phyloP scores from a whole-genome alignment of 768 basidiomycete species.

The Cystobasidium ongulense region DNA sequence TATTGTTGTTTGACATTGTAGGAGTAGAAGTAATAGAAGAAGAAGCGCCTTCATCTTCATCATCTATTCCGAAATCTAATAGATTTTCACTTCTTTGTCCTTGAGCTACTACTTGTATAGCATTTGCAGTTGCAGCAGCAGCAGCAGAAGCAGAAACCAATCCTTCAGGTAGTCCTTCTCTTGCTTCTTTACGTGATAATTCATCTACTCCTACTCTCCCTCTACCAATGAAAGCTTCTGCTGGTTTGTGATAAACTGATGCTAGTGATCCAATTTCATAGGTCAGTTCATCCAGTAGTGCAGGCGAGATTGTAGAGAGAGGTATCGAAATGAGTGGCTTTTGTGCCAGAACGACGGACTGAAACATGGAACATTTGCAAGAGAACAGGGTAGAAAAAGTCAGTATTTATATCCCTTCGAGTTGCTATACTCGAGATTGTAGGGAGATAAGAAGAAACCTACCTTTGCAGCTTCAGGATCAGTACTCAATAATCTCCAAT shows the following conservation, averaged over 20 bases:
- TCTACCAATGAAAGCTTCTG: slow-evolving; percentile 86
- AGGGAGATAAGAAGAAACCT: slow-evolving; percentile 30
- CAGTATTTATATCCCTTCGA: no score
- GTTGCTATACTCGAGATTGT: slow-evolving; percentile 16
- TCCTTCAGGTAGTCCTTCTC: slow-evolving; percentile 51
- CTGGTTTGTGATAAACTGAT: slow-evolving; percentile 95
- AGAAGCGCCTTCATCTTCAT: slow-evolving; percentile 31
- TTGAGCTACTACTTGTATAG: slow-evolving; percentile 78
- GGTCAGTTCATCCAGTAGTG: slow-evolving; percentile 78
- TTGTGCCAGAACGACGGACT: slow-evolving; percentile 80
- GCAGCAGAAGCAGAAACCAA: slow-evolving; percentile 38
- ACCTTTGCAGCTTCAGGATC: slow-evolving; percentile 95
- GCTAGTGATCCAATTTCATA: slow-evolving; percentile 81
- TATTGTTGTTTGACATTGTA: not conserved
- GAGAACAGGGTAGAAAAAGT: not conserved
- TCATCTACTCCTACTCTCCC: slow-evolving; percentile 79
- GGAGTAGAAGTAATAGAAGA: not conserved
- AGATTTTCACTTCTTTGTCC: slow-evolving; percentile 92
- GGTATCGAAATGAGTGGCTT: slow-evolving; percentile 90
- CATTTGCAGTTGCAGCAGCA: slow-evolving; percentile 69
- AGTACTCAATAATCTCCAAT: slow-evolving; percentile 89
- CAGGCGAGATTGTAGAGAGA: slow-evolving; percentile 78
- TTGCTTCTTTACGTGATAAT: slow-evolving; percentile 55
- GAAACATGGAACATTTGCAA: not conserved
- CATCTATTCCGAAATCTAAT: slow-evolving; percentile 78